Percentiles rank a stretch among this genome's conserved stretches.
Conservation (phyloP, 805 yeast species). For the Jamesozyma piceae region DNA sequence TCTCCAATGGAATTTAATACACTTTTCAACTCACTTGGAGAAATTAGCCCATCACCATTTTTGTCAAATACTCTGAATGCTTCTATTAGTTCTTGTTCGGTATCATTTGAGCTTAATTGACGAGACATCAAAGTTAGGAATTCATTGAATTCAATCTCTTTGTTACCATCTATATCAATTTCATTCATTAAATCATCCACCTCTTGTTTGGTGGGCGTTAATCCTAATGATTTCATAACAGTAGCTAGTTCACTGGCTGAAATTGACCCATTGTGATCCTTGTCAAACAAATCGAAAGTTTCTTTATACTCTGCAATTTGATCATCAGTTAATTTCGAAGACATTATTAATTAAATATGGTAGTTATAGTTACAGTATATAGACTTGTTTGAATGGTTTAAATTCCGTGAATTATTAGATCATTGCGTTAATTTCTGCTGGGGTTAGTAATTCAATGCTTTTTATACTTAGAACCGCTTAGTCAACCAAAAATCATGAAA, state of each 20-base stretch:
- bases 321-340: slow-evolving; percentile 58
- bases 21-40: slow-evolving; percentile 89
- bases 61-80: slow-evolving; percentile 96
- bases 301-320: slow-evolving; percentile 94
- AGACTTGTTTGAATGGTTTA: not conserved
- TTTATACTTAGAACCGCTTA: no score
- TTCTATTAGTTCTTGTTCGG: slow-evolving; percentile 92
- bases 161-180: slow-evolving; percentile 91
- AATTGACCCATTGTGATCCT: slow-evolving; percentile 92
- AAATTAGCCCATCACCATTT: slow-evolving; percentile 92
- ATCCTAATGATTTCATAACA: slow-evolving; percentile 97
- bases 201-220: slow-evolving; percentile 90
- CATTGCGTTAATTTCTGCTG: no score
- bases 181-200: slow-evolving; percentile 93
- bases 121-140: slow-evolving; percentile 79
- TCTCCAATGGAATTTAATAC: slow-evolving; percentile 96
- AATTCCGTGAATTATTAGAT: no score
- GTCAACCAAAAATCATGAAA: no score
- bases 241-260: slow-evolving; percentile 91
- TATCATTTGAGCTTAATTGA: slow-evolving; percentile 89
- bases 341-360: not conserved
- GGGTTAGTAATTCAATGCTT: no score
- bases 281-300: slow-evolving; percentile 92
- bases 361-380: not conserved
- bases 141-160: slow-evolving; percentile 73